Percentiles rank a stretch among this genome's conserved stretches.
These are phyloP conservation scores for Colletotrichum phormii DNA, from an alignment of 2,329 filamentous ascomycete genomes.

Conservation along the genomic window DNA sequence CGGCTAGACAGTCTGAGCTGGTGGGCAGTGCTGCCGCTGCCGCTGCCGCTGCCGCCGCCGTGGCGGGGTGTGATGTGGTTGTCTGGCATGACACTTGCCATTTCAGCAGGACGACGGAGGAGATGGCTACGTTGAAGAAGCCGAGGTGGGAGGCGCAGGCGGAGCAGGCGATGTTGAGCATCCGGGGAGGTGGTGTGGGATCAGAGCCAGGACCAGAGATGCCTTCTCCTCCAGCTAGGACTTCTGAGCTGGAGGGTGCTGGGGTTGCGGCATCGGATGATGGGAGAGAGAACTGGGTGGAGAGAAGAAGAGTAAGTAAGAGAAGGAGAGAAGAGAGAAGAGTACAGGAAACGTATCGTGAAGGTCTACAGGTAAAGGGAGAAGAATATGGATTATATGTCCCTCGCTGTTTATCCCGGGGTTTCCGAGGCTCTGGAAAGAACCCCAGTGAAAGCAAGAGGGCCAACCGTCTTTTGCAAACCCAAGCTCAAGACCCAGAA, in stretches of 20 bases:
- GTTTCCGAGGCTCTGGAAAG: slow-evolving; percentile 60
- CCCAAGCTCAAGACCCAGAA: slow-evolving; percentile 44
- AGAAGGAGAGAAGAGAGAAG: slow-evolving; percentile 28
- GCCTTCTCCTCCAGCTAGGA: slow-evolving; percentile 38
- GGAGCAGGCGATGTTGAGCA: slow-evolving; percentile 57
- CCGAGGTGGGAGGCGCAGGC: slow-evolving; percentile 60
- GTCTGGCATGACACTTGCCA: slow-evolving; percentile 63
- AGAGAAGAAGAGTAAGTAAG: slow-evolving; percentile 14
- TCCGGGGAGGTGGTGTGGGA: slow-evolving; percentile 38
- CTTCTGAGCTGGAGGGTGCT: slow-evolving; percentile 43
- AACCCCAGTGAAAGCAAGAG: slow-evolving; percentile 58
- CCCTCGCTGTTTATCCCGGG: slow-evolving; percentile 62
- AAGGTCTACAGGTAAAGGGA: neutral
- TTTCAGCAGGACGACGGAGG: slow-evolving; percentile 66
- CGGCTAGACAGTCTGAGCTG: slow-evolving; percentile 63
- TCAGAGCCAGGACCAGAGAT: neutral
- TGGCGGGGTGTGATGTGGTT: slow-evolving; percentile 14
- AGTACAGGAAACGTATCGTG: slow-evolving; percentile 3
- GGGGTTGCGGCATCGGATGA: slow-evolving; percentile 46
- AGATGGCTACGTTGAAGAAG: slow-evolving; percentile 56
- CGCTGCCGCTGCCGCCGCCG: slow-evolving; percentile 27
- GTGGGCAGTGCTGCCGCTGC: slow-evolving; percentile 46
- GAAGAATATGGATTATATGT: slow-evolving; percentile 48
- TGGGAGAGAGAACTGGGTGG: slow-evolving; percentile 50
- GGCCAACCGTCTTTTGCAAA: slow-evolving; percentile 42